These are phyloP conservation scores for Pascua guehoae DNA, from an alignment of 1,284 basidiomycete genomes.

Conservation along the genomic window DNA sequence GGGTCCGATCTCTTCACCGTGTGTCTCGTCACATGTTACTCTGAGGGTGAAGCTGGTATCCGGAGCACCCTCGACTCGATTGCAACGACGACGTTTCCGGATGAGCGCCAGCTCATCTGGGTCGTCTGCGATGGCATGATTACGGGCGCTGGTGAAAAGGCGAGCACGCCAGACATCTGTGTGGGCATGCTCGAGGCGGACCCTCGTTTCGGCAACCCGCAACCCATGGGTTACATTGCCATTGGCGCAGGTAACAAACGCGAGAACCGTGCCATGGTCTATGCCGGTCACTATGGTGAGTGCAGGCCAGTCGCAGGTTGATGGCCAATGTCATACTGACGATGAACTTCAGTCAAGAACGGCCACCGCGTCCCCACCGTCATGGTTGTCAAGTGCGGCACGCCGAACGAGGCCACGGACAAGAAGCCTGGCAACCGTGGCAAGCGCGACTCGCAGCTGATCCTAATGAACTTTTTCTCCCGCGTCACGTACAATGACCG, in stretches of 20 bases:
- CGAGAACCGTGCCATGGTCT: slow-evolving; percentile 95
- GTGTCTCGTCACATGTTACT: slow-evolving; percentile 96
- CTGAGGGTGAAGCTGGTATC: slow-evolving; percentile 90
- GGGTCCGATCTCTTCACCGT: slow-evolving; percentile 91
- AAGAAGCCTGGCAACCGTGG: slow-evolving; percentile 97
- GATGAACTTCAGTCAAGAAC: slow-evolving; percentile 39
- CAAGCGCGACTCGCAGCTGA: slow-evolving; percentile 97
- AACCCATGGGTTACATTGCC: slow-evolving; percentile 89
- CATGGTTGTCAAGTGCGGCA: slow-evolving; percentile 95
- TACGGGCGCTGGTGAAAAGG: slow-evolving; percentile 91
- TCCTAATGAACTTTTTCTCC: slow-evolving; percentile 99
- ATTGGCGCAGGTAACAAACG: slow-evolving; percentile 84
- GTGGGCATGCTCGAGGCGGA: slow-evolving; percentile 89
- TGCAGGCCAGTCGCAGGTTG: background rate
- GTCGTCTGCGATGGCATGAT: slow-evolving; percentile 99
- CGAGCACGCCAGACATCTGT: slow-evolving; percentile 93
- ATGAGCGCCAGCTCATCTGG: slow-evolving; percentile 86
- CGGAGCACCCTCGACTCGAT: slow-evolving; percentile 90
- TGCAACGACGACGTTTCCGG: slow-evolving; percentile 83
- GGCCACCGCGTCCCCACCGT: slow-evolving; percentile 92
- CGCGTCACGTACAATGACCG: slow-evolving; percentile 98
- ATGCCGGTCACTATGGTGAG: slow-evolving; percentile 95
- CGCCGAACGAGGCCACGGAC: slow-evolving; percentile 69
- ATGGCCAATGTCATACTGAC: background rate
- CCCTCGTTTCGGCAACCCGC: slow-evolving; percentile 90